Evolutionary conservation across 164 flowering plant genomes (phyloP), one percentile per base, ranked within the genome.

Genomic region (Houttuynia cordata): DNA sequence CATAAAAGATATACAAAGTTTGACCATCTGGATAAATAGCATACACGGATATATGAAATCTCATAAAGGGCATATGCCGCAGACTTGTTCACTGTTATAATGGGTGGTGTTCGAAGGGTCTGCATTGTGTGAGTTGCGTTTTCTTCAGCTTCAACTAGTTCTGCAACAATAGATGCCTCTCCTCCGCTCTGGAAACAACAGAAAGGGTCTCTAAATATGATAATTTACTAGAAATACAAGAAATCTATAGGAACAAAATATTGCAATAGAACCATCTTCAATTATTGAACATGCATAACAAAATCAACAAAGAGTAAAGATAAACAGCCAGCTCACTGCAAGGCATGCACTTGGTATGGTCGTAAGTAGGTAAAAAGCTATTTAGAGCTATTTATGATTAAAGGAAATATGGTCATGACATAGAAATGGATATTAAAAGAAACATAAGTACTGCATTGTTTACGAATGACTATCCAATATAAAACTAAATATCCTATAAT

Each of bases 151-250:
- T 92, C 98, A 47, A 80, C 94, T 15, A 92, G 57, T 69, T 89
- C 87, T 22, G 97, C 98, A 53, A 87, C 84, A 60, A 92, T 78
- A 0, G 97, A 89, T 10, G 96, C 84, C 71, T 92, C 97, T 67
- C 84, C 80, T 12, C 94, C 94, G 65, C 80, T 87, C 96, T 88
- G 72, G 17, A 34, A 54, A 24, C 30, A 37, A 15, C n/a, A 19
- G 8, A 57, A 58, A 22, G 17, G 21, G 56, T 62, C 49, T 20
- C 56, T 18, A n/a, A 10, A 20, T 53, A 20, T 20, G 13, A 53
- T 30, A 30, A 30, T 30, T 30, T 30, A 2, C 37, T 52, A 9
- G 0, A 20, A 10, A 53, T 20, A 9, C 24, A 1, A 53, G 3
- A 20, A 8, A 53, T 23, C 10, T 53, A 20, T 45, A 17, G 17